These are phyloP conservation scores for Pythium volutum DNA, from an alignment of 352 stramenopile species.

Conservation along the genomic window DNA sequence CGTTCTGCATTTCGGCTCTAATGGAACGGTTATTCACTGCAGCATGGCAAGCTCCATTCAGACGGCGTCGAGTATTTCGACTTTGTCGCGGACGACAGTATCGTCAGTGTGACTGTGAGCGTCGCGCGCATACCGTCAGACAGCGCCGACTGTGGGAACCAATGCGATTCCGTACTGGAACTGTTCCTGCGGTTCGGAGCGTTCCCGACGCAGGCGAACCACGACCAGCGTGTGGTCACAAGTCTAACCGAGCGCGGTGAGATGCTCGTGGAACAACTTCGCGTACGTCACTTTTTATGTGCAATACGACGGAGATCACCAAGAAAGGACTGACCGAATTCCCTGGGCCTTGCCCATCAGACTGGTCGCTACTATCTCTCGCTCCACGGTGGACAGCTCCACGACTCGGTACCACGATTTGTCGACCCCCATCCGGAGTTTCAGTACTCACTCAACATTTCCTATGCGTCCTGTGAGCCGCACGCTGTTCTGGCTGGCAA, in stretches of 20 bases:
- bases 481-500: not conserved
- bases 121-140: not conserved
- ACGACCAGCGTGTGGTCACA: slow-evolving; percentile 10
- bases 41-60: slow-evolving; percentile 21
- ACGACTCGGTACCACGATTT: slow-evolving; percentile 10
- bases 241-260: not conserved
- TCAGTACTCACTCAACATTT: slow-evolving; percentile 18
- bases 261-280: slow-evolving; percentile 17
- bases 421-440: not conserved
- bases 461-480: slow-evolving; percentile 10
- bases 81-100: slow-evolving; percentile 18
- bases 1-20: not conserved
- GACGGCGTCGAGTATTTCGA: slow-evolving; percentile 32
- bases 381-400: slow-evolving; percentile 9
- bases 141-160: not conserved
- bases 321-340: not conserved
- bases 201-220: slow-evolving; percentile 8
- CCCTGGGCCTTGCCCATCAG: not conserved
- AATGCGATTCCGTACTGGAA: slow-evolving; percentile 10
- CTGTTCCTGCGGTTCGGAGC: slow-evolving; percentile 16
- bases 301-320: not conserved
- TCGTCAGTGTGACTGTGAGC: slow-evolving; percentile 1
- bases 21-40: not conserved
- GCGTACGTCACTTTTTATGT: slow-evolving; percentile 18
- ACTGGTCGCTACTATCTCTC: slow-evolving; percentile 17